Evolutionary conservation across 305 asterid genomes (phyloP).

Genomic region (Solanum hybrid): DNA sequence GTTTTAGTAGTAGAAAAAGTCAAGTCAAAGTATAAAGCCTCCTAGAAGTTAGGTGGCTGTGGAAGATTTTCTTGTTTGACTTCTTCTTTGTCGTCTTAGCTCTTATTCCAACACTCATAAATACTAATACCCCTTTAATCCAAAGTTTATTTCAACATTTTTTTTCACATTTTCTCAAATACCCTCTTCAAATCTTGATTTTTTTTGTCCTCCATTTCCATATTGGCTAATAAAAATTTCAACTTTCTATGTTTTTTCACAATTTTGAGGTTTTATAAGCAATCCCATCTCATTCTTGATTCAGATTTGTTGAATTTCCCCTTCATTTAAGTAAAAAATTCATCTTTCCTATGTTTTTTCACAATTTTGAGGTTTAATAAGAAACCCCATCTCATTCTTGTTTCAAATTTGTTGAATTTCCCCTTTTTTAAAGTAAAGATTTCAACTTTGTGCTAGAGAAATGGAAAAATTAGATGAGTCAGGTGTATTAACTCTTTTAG

Average conservation of each 20-base stretch:
- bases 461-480: conserved; percentile 41
- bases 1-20: background rate
- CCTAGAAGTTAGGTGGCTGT: background rate
- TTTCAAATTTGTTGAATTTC: background rate
- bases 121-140: background rate
- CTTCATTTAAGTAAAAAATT: background rate
- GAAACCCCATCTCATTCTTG: background rate
- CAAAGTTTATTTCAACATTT: background rate
- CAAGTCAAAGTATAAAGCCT: background rate
- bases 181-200: background rate
- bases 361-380: background rate
- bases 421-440: background rate
- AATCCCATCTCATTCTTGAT: background rate
- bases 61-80: background rate
- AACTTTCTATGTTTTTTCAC: background rate
- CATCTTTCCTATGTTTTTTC: background rate
- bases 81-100: background rate
- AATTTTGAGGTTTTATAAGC: background rate
- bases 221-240: background rate
- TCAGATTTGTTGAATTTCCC: background rate
- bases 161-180: background rate
- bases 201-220: background rate
- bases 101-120: background rate
- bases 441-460: background rate
- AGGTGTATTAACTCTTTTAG: conserved; percentile 44